Evolutionary conservation across 306 rosid genomes (phyloP).

Genomic region (Sphenostylis stenocarpa): DNA sequence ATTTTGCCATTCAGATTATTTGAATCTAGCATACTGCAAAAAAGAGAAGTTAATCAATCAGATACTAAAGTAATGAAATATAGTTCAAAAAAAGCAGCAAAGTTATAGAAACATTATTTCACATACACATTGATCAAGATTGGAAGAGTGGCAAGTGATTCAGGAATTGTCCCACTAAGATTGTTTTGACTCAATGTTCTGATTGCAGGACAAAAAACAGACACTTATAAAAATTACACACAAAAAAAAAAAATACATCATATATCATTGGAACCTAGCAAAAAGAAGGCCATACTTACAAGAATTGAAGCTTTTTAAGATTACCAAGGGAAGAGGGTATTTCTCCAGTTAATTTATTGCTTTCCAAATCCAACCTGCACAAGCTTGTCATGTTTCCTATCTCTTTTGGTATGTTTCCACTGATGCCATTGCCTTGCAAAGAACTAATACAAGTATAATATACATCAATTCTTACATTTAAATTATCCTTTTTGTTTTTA

Average conservation of each 20-base stretch:
- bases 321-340: constrained; percentile 87
- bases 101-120: constrained; percentile 36
- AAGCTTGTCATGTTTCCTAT: constrained; percentile 73
- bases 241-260: constrained; percentile 9
- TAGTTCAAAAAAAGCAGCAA: not conserved
- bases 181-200: constrained; percentile 85
- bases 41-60: constrained; percentile 42
- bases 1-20: constrained; percentile 75
- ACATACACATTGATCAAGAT: constrained; percentile 74
- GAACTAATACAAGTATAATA: constrained; percentile 48
- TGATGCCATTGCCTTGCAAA: constrained; percentile 82
- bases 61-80: constrained; percentile 29
- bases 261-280: constrained; percentile 12
- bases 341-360: constrained; percentile 71
- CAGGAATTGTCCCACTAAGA: constrained; percentile 80
- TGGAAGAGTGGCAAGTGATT: constrained; percentile 65
- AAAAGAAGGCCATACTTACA: constrained; percentile 61
- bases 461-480: constrained; percentile 19
- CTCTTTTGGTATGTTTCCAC: constrained; percentile 77
- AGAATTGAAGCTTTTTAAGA: constrained; percentile 74
- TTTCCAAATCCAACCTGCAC: constrained; percentile 74
- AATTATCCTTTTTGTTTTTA: not conserved
- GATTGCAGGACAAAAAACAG: constrained; percentile 39
- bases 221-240: constrained; percentile 29
- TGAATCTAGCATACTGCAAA: constrained; percentile 76